Conservation (phyloP, 331 rosid species). For the Pyrus hybrid region DNA sequence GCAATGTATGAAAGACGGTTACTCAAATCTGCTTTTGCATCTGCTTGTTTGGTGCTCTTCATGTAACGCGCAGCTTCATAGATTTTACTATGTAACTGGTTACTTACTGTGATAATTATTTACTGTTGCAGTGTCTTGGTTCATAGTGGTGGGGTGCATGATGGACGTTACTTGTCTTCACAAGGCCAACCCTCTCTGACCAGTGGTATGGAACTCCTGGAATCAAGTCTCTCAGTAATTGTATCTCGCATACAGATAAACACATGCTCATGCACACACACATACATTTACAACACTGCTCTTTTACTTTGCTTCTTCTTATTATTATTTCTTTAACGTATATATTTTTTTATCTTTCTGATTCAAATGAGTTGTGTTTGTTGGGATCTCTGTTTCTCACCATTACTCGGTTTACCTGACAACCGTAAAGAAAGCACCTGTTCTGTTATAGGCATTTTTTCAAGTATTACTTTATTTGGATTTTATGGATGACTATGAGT, state of each 20-base stretch:
- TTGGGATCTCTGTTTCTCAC: too few species aligned
- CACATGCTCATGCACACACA: too few species aligned
- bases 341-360: too few species aligned
- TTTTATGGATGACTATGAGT: background rate
- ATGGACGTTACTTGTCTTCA: conserved; percentile 79
- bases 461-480: background rate
- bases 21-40: background rate
- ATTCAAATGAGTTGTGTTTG: too few species aligned
- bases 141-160: conserved; percentile 18
- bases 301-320: too few species aligned
- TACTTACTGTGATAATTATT: conserved; percentile 12
- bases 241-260: too few species aligned
- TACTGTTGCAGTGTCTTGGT: background rate
- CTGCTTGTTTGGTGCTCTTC: background rate
- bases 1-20: too few species aligned
- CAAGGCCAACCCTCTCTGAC: conserved; percentile 69
- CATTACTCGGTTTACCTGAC: too few species aligned
- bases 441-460: background rate
- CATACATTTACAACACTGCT: too few species aligned
- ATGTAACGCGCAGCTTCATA: background rate
- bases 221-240: background rate
- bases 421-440: background rate
- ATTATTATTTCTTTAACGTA: too few species aligned
- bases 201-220: conserved; percentile 39
- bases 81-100: background rate